Evolutionary conservation across 129 eudicot genomes (phyloP).

Genomic region (Centrapalus pauciflorus): DNA sequence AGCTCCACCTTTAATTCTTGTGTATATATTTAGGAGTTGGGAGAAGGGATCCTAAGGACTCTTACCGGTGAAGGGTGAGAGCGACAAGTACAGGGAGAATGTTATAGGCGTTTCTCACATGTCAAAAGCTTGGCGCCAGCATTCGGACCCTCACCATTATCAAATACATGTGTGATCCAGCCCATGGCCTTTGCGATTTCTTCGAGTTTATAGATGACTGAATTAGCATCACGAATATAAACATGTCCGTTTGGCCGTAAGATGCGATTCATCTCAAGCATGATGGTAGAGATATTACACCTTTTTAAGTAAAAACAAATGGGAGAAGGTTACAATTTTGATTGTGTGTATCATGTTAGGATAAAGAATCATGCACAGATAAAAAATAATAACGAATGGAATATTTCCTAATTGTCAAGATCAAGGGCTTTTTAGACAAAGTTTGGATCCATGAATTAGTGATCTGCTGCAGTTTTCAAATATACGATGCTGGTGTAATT

Average conservation of each 20-base stretch:
- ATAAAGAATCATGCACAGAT: too few relatives aligned
- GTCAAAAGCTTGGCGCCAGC: constrained; percentile 71
- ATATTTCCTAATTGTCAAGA: too few relatives aligned
- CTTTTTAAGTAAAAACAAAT: constrained; percentile 26
- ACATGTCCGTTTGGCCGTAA: constrained; percentile 73
- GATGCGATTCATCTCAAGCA: constrained; percentile 79
- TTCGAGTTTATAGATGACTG: constrained; percentile 46
- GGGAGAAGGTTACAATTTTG: not conserved
- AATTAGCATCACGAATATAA: constrained; percentile 56
- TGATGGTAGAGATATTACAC: constrained; percentile 66
- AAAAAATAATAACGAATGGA: too few relatives aligned
- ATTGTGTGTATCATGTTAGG: too few relatives aligned
- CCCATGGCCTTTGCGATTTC: constrained; percentile 74
- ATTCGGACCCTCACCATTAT: constrained; percentile 82
- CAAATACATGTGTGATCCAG: constrained; percentile 54
- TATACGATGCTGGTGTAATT: not conserved
- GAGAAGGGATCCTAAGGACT: not conserved
- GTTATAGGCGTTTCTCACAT: constrained; percentile 63
- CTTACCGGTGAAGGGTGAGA: not conserved
- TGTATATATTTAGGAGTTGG: not conserved
- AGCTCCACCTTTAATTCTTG: not conserved
- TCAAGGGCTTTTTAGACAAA: too few relatives aligned
- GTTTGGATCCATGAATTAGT: too few relatives aligned
- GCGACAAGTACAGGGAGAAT: not conserved
- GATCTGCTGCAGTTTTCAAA: too few relatives aligned